A percentile compares a stretch with the other conserved stretches of the same genome.
Evolutionary conservation across 2,329 filamentous ascomycete species (phyloP).

Genomic region (Dichotomopilus funicola): DNA sequence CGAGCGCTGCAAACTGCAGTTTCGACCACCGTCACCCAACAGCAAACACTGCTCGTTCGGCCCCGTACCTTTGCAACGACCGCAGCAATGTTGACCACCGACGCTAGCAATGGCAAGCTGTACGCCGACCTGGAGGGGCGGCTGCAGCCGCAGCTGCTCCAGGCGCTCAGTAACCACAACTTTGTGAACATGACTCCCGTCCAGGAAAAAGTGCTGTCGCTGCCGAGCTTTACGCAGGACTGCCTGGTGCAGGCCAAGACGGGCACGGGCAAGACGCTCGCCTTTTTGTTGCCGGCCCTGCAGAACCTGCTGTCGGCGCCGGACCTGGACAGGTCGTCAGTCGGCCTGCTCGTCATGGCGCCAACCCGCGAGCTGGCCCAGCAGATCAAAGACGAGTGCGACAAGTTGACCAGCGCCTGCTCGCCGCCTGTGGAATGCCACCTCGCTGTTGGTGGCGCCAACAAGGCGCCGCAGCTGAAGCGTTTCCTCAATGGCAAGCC

Average conservation of each 20-base stretch:
- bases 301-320: slow-evolving; percentile 59
- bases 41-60: background rate
- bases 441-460: slow-evolving; percentile 72
- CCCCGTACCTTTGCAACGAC: slow-evolving; percentile 1
- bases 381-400: slow-evolving; percentile 66
- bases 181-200: slow-evolving; percentile 45
- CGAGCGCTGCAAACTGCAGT: background rate
- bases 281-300: slow-evolving; percentile 76
- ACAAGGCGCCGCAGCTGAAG: slow-evolving; percentile 65
- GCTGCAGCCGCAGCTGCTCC: slow-evolving; percentile 21
- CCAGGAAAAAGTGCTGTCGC: slow-evolving; percentile 44
- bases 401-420: slow-evolving; percentile 48
- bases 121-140: slow-evolving; percentile 20
- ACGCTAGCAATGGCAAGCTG: slow-evolving; percentile 3
- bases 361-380: slow-evolving; percentile 65
- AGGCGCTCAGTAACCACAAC: slow-evolving; percentile 18
- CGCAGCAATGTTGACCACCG: slow-evolving; percentile 2
- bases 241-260: slow-evolving; percentile 77
- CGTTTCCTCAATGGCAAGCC: slow-evolving; percentile 62
- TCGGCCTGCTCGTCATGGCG: slow-evolving; percentile 59
- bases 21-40: background rate
- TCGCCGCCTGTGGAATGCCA: slow-evolving; percentile 67
- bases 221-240: slow-evolving; percentile 42
- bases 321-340: slow-evolving; percentile 26
- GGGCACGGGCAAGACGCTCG: slow-evolving; percentile 80